Base-by-base conservation (phyloP, 1,284 basidiomycete genomes). In the Moesziomyces globuligerus region DNA sequence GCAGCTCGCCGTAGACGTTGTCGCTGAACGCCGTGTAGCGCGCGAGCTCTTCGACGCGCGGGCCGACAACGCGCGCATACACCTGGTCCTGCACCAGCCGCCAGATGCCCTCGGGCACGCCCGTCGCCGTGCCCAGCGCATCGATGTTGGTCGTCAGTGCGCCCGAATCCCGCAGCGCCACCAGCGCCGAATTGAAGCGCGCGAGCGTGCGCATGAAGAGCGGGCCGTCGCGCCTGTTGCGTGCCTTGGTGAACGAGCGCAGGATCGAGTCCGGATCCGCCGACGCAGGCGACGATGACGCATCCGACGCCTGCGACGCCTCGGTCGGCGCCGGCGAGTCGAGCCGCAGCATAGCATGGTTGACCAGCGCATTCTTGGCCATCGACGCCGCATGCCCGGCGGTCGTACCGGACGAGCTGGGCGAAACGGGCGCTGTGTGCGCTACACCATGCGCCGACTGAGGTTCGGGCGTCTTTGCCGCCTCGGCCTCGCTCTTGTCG, bases 51-150 rank as follows among this genome's bases (percentile, higher is more conserved):
- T 84, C 83, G 6, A 85, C 81, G 34, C 84, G 84, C 1, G 86
- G 86, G 3, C 86, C 86, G 0, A 87, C 86, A 1, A 85, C 82
- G 9, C 87, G 81, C 28, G 86, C 84, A 61, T 88, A 88, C 18
- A 84, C 83, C 78, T 87, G 85, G 21, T 85, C 85, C 54, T 85
- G 83, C 11, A 87, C 83, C 48, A 84, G 76, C 23, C 83, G 78
- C 86, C 87, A 88, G 3, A 86, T 72, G 13, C 74, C 73, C 52
- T 82, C 78, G 1, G 76, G 75, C 18, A 83, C 72, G 47, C 74
- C 67, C 38, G 78, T 50, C 67, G 66, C 24, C 41, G 72, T 17
- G 57, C 74, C 49, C 60, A 84, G 75, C 5, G 21, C n/a, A 4
- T 37, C 21, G 5, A 84, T 75, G 24, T 83, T 83, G 23, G 47